phyloP scores from a whole-genome alignment of 768 basidiomycete genomes.

The Suillus placidus region DNA sequence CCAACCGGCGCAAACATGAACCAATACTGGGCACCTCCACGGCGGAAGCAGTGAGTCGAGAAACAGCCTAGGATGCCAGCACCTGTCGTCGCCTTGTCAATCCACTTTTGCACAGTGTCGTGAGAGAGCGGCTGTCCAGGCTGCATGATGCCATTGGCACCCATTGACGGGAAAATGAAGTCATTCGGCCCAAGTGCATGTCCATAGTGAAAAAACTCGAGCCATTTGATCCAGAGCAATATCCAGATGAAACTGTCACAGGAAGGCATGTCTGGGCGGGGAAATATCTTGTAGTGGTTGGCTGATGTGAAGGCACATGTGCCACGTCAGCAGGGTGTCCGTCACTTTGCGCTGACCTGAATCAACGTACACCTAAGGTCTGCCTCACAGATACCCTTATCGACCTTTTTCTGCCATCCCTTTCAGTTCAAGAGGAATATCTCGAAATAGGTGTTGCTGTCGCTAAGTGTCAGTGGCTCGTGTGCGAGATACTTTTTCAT shows the following conservation, averaged over 20 bases:
- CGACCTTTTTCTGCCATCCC: constrained; percentile 28
- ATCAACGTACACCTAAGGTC: constrained; percentile 16
- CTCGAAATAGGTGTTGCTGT: constrained; percentile 22
- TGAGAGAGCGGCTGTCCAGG: constrained; percentile 25
- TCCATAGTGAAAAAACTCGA: background rate
- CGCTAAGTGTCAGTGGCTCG: constrained; percentile 10
- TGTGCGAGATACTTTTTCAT: constrained; percentile 7
- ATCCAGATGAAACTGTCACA: constrained; percentile 2
- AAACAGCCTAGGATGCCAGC: too few species aligned
- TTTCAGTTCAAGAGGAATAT: constrained; percentile 25
- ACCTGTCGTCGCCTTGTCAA: background rate
- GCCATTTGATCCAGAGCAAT: constrained; percentile 9
- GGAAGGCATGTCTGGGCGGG: background rate
- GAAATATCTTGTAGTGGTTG: background rate
- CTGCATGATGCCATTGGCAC: constrained; percentile 25
- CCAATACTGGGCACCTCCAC: too few species aligned
- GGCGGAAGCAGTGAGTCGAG: too few species aligned
- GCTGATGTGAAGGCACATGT: background rate
- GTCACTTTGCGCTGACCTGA: background rate
- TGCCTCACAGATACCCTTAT: constrained; percentile 27
- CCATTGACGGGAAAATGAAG: constrained; percentile 28
- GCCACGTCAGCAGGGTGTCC: too few species aligned
- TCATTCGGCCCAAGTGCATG: constrained; percentile 16
- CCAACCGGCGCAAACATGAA: too few species aligned
- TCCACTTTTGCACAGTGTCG: constrained; percentile 24